Evolutionary conservation across 2,329 filamentous ascomycete species (phyloP).

Genomic region (Fusarium sarcochroum): DNA sequence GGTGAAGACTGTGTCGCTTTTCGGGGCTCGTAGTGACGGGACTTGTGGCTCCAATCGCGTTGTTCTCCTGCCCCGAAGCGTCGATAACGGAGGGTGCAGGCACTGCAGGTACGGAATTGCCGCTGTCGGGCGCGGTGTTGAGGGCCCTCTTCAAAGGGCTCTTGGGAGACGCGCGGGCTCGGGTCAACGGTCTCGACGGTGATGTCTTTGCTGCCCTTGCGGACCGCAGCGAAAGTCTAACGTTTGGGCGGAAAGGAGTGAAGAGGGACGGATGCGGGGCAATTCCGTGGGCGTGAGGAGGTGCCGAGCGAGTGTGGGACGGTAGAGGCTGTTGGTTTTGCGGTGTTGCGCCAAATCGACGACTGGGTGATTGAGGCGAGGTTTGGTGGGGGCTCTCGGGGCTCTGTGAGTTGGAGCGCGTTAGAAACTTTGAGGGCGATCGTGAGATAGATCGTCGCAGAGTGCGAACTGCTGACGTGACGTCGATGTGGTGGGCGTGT

Average conservation of each 20-base stretch:
- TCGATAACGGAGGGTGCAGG: constrained; percentile 54
- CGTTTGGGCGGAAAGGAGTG: constrained; percentile 75
- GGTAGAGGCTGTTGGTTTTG: constrained; percentile 53
- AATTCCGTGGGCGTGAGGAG: constrained; percentile 52
- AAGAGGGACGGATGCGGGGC: constrained; percentile 64
- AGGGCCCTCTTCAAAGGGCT: constrained; percentile 86
- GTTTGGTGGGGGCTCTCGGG: constrained; percentile 63
- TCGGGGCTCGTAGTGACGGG: constrained; percentile 53
- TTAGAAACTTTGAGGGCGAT: constrained; percentile 91
- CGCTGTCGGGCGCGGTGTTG: constrained; percentile 77
- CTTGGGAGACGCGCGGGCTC: constrained; percentile 79
- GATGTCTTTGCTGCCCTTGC: constrained; percentile 71
- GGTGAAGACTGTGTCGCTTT: constrained; percentile 69
- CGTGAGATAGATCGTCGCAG: constrained; percentile 89
- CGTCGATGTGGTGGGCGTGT: constrained; percentile 84
- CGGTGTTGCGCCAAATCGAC: constrained; percentile 57
- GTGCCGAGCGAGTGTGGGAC: constrained; percentile 54
- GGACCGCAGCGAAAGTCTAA: constrained; percentile 76
- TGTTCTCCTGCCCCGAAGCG: constrained; percentile 62
- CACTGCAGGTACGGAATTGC: constrained; percentile 71
- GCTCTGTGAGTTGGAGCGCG: constrained; percentile 62
- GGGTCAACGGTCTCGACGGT: constrained; percentile 68
- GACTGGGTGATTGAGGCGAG: constrained; percentile 68
- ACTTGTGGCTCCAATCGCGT: constrained; percentile 54
- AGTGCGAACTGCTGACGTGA: constrained; percentile 84